Base-by-base conservation (phyloP, 176 grass and related monocot genomes). In the Metroxylon sagu region DNA sequence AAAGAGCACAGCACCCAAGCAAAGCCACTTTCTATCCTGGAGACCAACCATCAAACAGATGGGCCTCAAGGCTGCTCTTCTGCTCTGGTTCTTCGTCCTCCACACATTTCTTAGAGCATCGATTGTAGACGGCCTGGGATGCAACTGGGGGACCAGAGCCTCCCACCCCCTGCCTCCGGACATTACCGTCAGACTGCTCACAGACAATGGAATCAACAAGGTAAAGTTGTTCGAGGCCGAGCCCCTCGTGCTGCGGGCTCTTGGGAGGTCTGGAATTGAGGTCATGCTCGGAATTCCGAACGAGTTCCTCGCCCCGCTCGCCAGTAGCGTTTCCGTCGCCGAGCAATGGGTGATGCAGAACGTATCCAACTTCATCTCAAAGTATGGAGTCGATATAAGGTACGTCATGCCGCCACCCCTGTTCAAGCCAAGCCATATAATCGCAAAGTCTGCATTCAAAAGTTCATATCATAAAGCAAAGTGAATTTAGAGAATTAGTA, bases 231-330 rank as follows among this genome's bases (percentile, higher is more conserved):
- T 98, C 63, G 93, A 98, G 79, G 84, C 93, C 6, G 87, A 92
- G 19, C 18, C 65, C 1, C 2, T 3, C 0, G 87, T 81, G 43
- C 72, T 98, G 15, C 66, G 69, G 0, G 93, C 84, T 18, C 81
- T 98, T 1, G 93, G 88, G 1, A 71, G 85, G 71, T 81, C 93
- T 0, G 88, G 88, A 54, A 80, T 98, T 57, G 81, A 98, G 78
- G 93, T 98, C 72, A 98, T 92, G 93, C 5, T 98, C 26, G 93
- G 88, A 61, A 78, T 98, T 50, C 93, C 93, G 55, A 98, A 98
- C 70, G 93, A 98, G 2, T 71, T 89, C 2, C 82, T 98, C 48
- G 71, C 52, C 5, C 0, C 59, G 4, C 64, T 92, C 7, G 73
- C 93, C 29, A 51, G 12, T 62, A 85, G 74, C 56, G 76, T 89